Evolutionary conservation across 306 rosid genomes (phyloP).

Genomic region (Fragaria nilgerrensis): DNA sequence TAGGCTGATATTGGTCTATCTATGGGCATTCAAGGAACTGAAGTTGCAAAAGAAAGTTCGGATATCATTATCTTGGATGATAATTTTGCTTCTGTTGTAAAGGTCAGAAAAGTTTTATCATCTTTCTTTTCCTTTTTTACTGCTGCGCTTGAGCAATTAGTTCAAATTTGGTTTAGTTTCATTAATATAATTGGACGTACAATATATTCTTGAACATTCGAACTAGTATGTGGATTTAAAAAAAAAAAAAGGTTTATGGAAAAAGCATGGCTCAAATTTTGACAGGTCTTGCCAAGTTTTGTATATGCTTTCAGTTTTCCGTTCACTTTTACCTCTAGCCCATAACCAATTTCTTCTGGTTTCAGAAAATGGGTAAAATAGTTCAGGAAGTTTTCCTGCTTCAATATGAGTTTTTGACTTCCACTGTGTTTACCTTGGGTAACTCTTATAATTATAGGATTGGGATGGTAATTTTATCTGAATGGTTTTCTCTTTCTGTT

Average conservation of each 20-base stretch:
- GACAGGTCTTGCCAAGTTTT: background rate
- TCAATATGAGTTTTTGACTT: background rate
- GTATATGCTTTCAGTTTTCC: background rate
- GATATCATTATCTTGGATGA: constrained; percentile 96
- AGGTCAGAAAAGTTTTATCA: constrained; percentile 39
- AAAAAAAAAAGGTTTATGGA: background rate
- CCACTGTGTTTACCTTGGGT: background rate
- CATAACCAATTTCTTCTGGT: background rate
- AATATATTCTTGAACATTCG: background rate
- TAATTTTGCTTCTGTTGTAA: constrained; percentile 92
- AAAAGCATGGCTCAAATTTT: background rate
- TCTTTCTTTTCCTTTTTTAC: background rate
- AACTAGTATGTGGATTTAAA: background rate
- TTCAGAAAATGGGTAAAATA: background rate
- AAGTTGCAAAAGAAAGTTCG: constrained; percentile 98
- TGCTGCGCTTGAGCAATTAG: background rate
- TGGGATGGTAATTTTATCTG: background rate
- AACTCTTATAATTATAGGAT: background rate
- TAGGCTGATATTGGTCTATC: constrained; percentile 99
- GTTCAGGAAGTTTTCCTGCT: background rate
- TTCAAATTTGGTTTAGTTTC: background rate
- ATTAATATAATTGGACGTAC: background rate
- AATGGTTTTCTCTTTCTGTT: constrained; percentile 22
- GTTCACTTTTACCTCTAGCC: background rate
- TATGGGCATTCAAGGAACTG: constrained; percentile 98